phyloP scores from a whole-genome alignment of 257 asterid species.

The Scutellaria galericulata region DNA sequence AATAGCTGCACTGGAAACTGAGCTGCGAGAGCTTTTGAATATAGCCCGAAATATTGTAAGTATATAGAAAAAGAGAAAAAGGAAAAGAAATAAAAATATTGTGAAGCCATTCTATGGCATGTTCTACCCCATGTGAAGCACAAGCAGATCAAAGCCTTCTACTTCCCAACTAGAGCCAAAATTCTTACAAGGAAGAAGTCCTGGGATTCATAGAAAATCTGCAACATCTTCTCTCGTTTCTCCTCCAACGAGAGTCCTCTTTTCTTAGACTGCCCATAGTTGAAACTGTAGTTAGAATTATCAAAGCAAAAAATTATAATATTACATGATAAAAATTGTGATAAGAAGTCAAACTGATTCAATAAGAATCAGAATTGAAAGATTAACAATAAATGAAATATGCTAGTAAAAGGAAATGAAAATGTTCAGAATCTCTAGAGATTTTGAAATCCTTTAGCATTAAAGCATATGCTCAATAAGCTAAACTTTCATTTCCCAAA shows the following conservation, averaged over 20 bases:
- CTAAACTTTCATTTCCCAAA: conserved; percentile 18
- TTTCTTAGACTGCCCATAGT: conserved; percentile 71
- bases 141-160: conserved; percentile 22
- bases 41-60: background rate
- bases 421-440: conserved; percentile 1
- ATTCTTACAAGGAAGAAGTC: conserved; percentile 88
- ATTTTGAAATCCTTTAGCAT: background rate
- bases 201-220: conserved; percentile 86
- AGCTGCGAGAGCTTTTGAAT: background rate
- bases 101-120: conserved; percentile 8
- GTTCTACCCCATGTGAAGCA: conserved; percentile 2
- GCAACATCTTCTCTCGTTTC: conserved; percentile 94
- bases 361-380: conserved; percentile 8
- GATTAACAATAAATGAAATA: conserved; percentile 9
- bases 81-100: background rate
- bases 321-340: background rate
- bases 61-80: background rate
- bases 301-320: conserved; percentile 8
- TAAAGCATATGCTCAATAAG: conserved; percentile 4
- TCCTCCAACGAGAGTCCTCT: conserved; percentile 95
- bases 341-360: conserved; percentile 7
- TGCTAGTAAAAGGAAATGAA: conserved; percentile 12
- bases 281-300: conserved; percentile 28
- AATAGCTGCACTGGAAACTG: background rate
- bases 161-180: conserved; percentile 20